Base-by-base conservation (phyloP, 495 filamentous ascomycete species). In the Pyronema domesticum region DNA sequence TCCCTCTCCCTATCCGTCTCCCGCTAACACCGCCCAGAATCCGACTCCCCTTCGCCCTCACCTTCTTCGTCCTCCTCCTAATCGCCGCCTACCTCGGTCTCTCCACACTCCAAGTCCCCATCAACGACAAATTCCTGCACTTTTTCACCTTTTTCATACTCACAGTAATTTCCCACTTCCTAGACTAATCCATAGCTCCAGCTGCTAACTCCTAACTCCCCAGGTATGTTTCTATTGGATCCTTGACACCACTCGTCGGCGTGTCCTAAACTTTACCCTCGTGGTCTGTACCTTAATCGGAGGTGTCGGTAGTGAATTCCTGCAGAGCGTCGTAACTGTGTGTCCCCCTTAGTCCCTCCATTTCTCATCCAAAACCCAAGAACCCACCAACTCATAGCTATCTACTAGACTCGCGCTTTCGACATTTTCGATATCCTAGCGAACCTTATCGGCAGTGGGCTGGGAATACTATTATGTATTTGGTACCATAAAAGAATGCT, bases 401-500 rank as follows among this genome's bases (percentile, higher is more conserved):
- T 15, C 7, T 19, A 23, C 45, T 19, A 64, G 61, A 49, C 18
- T 46, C 81, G 89, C 40, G 65, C 72, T 10, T 98, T 96, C 64
- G 91, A 98, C 59, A 70, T 80, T 45, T 83, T 80, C 53, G 85
- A 96, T 63, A 80, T 96, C 37, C 68, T 88, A 50, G 89, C 88
- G 66, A 96, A 96, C 68, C 65, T 95, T 4, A 74, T 86, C 47
- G 91, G 93, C 39, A 87, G 81, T 54, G 67, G 82, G 13, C 70
- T 71, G 1, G 87, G 77, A 0, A 65, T 95, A 44, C 80, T 74
- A 6, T 62, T 94, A 33, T 89, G 84, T 62, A 79, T 78, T 53
- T 87, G 85, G 82, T 98, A 96, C 58, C 91, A 98, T 69, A 83
- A 82, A 56, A 79, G 91, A 40, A 96, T 96, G 93, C 72, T 98